Percentiles rank a stretch among this genome's conserved stretches.
Evolutionary conservation across 1,284 basidiomycete genomes (phyloP).

Genomic region (Tranzscheliella williamsii): DNA sequence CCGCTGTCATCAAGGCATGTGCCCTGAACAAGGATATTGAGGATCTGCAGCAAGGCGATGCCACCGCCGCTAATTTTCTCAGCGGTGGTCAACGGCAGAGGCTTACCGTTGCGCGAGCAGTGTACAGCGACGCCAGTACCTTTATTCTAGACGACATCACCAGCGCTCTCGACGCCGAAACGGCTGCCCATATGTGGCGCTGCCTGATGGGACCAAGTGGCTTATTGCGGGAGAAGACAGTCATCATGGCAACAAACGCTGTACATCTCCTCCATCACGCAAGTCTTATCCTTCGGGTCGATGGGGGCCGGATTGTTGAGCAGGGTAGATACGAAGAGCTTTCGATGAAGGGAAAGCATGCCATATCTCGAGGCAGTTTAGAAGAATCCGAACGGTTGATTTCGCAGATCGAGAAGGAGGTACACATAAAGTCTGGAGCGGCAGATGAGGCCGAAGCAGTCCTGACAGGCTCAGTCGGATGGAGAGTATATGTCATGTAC

Average conservation of each 20-base stretch:
- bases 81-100: slow-evolving; percentile 56
- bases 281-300: slow-evolving; percentile 23
- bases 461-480: slow-evolving; percentile 24
- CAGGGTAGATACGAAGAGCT: slow-evolving; percentile 32
- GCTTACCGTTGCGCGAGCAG: slow-evolving; percentile 50
- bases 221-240: slow-evolving; percentile 33
- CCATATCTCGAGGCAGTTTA: slow-evolving; percentile 35
- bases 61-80: slow-evolving; percentile 45
- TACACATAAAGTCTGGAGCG: slow-evolving; percentile 8
- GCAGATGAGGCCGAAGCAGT: slow-evolving; percentile 29
- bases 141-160: slow-evolving; percentile 58
- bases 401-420: slow-evolving; percentile 10
- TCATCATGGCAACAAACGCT: slow-evolving; percentile 47
- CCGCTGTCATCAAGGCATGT: slow-evolving; percentile 42
- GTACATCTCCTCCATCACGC: slow-evolving; percentile 38
- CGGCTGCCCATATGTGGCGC: slow-evolving; percentile 65
- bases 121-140: slow-evolving; percentile 50
- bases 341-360: slow-evolving; percentile 35
- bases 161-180: slow-evolving; percentile 68
- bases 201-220: slow-evolving; percentile 31
- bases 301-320: slow-evolving; percentile 41
- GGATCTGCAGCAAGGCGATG: slow-evolving; percentile 48
- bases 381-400: slow-evolving; percentile 24
- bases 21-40: slow-evolving; percentile 47
- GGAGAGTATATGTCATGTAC: slow-evolving; percentile 17